Evolutionary conservation across 2,329 filamentous ascomycete species (phyloP), one percentile per base, ranked within the genome.

Genomic region (Orbilia blumenaviensis): DNA sequence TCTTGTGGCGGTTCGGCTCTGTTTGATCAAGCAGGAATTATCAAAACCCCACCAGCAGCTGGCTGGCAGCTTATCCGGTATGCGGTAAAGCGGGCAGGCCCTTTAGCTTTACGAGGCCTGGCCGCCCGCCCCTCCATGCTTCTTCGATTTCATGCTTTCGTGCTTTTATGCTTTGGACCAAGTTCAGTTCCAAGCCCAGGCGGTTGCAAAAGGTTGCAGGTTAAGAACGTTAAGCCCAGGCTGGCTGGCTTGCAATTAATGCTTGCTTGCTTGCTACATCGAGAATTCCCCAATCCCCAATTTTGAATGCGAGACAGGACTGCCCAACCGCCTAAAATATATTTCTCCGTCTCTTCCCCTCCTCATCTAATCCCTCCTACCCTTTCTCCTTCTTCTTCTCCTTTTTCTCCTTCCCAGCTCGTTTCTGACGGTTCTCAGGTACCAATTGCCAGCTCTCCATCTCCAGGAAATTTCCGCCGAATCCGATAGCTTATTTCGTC

Each of bases 261-360:
- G 32, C 32, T 12, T 10, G 21, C 44, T n/a, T 10, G 48, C 50
- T 23, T 36, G 52, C 52, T 56, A 38, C 52, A 56, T 56, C 52
- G 52, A 56, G 52, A 38, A 21, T 56, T 66, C 32, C 44, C 34
- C 42, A 66, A 61, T 54, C 61, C 54, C 44, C 41, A 52, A 27
- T 50, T n/a, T n/a, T n/a, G n/a, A 50, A 50, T 50, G 6, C 25
- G 12, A 50, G n/a, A n/a, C n/a, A n/a, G n/a, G n/a, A 54, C 36
- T 50, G 42, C 58, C 42, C 71, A 48, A 58, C 72, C 72, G 72
- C 64, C 58, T 50, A 66, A 56, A 56, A 69, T 76, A 76, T 76
- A 76, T 76, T 62, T 62, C 60, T 60, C 72, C 64, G 58, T 69
- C 61, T 25, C 42, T 52, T 27, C 66, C 58, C 72, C 72, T 44